phyloP scores from a whole-genome alignment of 2,329 filamentous ascomycete species.

The Verticillium dahliae region DNA sequence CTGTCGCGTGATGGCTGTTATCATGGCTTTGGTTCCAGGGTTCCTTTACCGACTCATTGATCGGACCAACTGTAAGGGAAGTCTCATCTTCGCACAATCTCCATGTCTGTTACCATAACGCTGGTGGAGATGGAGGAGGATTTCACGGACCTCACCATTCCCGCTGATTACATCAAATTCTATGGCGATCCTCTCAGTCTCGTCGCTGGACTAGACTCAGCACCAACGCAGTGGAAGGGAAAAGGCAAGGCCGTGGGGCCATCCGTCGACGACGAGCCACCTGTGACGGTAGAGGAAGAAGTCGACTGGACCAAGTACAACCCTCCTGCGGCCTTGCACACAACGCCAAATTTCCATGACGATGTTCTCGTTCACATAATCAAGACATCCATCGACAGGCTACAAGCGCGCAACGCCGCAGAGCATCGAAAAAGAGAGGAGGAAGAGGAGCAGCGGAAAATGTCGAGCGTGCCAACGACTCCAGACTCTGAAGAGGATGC shows the following conservation, averaged over 20 bases:
- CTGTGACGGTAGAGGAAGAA: slow-evolving; percentile 14
- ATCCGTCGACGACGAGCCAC: not conserved
- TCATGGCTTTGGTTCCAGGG: not conserved
- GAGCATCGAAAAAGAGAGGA: not conserved
- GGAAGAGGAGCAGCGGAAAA: slow-evolving; percentile 15
- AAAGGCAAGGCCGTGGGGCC: slow-evolving; percentile 7
- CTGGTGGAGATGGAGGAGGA: not conserved
- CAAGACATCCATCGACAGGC: slow-evolving; percentile 35
- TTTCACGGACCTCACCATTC: not conserved
- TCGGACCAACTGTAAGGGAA: no score
- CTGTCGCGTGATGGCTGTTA: not conserved
- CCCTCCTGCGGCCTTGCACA: slow-evolving; percentile 34
- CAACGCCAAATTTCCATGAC: slow-evolving; percentile 28
- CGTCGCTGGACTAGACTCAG: slow-evolving; percentile 11
- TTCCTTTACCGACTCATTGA: not conserved
- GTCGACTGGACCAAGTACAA: slow-evolving; percentile 41
- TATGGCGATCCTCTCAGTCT: slow-evolving; percentile 20
- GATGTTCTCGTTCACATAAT: slow-evolving; percentile 35
- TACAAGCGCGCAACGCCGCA: slow-evolving; percentile 27
- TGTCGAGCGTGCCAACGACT: slow-evolving; percentile 1
- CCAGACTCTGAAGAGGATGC: slow-evolving; percentile 1
- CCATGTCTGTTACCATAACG: not conserved
- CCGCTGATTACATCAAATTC: slow-evolving; percentile 22
- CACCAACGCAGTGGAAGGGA: slow-evolving; percentile 7
- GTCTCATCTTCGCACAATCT: no score